Evolutionary conservation across 1,284 basidiomycete species (phyloP).

Genomic region (Prillingera fragicola): DNA sequence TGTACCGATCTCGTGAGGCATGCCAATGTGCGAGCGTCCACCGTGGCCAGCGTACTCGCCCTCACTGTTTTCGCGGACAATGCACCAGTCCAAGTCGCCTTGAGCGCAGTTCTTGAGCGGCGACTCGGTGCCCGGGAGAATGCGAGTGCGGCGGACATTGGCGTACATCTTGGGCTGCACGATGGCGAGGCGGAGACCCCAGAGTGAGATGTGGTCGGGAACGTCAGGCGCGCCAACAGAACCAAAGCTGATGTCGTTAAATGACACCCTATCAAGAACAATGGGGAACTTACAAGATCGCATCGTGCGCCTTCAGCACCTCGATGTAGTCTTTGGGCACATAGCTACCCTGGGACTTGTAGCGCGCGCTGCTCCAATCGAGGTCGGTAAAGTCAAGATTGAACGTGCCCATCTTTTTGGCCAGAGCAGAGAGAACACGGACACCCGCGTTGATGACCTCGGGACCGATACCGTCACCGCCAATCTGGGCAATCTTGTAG

Average conservation of each 20-base stretch:
- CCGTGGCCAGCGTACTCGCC: slow-evolving; percentile 57
- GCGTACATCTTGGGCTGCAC: slow-evolving; percentile 56
- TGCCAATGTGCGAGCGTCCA: slow-evolving; percentile 47
- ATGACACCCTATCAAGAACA: too few species aligned
- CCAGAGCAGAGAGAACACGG: slow-evolving; percentile 37
- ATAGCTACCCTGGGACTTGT: slow-evolving; percentile 46
- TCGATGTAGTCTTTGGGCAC: slow-evolving; percentile 48
- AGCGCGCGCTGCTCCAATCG: slow-evolving; percentile 42
- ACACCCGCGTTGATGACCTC: slow-evolving; percentile 52
- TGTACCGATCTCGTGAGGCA: slow-evolving; percentile 29
- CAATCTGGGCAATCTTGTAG: slow-evolving; percentile 55
- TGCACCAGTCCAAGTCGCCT: slow-evolving; percentile 53
- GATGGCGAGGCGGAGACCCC: slow-evolving; percentile 54
- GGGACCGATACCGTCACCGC: slow-evolving; percentile 56
- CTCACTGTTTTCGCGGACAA: slow-evolving; percentile 56
- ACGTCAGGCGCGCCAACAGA: slow-evolving; percentile 50
- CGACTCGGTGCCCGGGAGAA: slow-evolving; percentile 53
- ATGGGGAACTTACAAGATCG: slow-evolving; percentile 41
- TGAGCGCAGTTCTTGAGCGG: slow-evolving; percentile 47
- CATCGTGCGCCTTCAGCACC: slow-evolving; percentile 42
- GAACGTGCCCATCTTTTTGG: slow-evolving; percentile 37
- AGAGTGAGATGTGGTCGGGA: slow-evolving; percentile 56
- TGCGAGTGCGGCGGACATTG: slow-evolving; percentile 55
- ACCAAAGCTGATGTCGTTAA: slow-evolving; percentile 27
- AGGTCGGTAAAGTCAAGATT: slow-evolving; percentile 45